phyloP scores from a whole-genome alignment of 73 alveolate genomes.

The Paramecium pentaurelia region DNA sequence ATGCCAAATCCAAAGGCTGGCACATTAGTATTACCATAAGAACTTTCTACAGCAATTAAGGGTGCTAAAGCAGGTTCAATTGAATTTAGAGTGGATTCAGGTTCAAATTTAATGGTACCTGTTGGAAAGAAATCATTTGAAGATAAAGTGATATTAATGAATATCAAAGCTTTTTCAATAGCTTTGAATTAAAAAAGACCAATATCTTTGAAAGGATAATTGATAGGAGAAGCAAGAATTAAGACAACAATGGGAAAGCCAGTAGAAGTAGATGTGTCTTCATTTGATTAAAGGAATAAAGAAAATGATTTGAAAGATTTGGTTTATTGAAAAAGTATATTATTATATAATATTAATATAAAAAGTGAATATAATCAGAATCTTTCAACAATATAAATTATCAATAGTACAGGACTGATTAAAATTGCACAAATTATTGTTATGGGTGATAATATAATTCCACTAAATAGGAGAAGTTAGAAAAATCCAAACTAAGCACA shows the following conservation, averaged over 20 bases:
- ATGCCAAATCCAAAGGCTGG: slow-evolving; percentile 85
- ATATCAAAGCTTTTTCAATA: slow-evolving; percentile 63
- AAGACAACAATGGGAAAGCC: slow-evolving; percentile 53
- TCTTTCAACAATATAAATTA: background rate
- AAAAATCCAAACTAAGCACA: background rate
- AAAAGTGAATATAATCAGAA: background rate
- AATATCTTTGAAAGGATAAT: slow-evolving; percentile 59
- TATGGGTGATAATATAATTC: background rate
- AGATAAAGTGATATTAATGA: slow-evolving; percentile 42
- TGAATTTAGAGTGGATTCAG: slow-evolving; percentile 67
- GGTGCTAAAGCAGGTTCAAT: slow-evolving; percentile 65
- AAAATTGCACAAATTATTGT: background rate
- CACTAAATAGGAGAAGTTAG: background rate
- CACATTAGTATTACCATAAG: slow-evolving; percentile 61
- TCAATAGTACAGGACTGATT: background rate
- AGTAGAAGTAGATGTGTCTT: background rate
- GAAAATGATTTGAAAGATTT: background rate
- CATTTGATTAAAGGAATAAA: background rate
- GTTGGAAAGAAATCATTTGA: slow-evolving; percentile 68
- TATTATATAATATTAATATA: background rate
- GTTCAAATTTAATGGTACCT: slow-evolving; percentile 63
- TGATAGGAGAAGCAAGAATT: slow-evolving; percentile 36
- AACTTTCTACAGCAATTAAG: slow-evolving; percentile 54
- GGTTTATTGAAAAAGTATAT: background rate
- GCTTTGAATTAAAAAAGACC: slow-evolving; percentile 66